Conservation (phyloP, 805 yeast species). For the Phaffomyces antillensis region DNA sequence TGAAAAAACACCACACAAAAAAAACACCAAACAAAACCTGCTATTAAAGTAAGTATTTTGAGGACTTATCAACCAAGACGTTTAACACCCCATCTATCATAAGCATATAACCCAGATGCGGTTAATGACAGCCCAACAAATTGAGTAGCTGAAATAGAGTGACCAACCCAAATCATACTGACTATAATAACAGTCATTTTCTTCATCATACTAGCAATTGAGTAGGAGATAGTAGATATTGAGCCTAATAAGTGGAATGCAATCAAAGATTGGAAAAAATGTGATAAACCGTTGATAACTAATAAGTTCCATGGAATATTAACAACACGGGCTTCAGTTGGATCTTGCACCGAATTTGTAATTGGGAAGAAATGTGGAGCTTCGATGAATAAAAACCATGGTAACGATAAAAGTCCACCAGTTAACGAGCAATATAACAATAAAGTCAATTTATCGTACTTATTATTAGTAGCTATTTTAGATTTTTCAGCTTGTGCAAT, state of each 20-base stretch:
- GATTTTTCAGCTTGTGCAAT: conserved; percentile 12
- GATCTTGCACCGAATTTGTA: conserved; percentile 6
- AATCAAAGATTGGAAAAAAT: conserved; percentile 71
- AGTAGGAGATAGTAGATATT: conserved; percentile 77
- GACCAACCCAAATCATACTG: conserved; percentile 62
- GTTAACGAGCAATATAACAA: conserved; percentile 69
- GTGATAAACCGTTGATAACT: conserved; percentile 63
- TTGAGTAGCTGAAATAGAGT: conserved; percentile 38
- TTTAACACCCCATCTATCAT: conserved; percentile 49
- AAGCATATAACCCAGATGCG: conserved; percentile 49
- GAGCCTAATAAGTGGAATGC: conserved; percentile 78
- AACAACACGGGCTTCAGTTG: conserved; percentile 21
- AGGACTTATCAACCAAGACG: not conserved
- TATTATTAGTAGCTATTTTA: conserved; percentile 24
- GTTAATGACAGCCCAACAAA: conserved; percentile 43
- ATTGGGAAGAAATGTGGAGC: conserved; percentile 28
- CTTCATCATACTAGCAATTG: conserved; percentile 82
- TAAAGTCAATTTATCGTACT: conserved; percentile 77
- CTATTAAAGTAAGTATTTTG: not conserved
- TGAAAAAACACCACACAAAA: not conserved
- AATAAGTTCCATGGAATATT: conserved; percentile 42
- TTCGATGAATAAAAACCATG: conserved; percentile 66
- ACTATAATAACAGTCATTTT: conserved; percentile 77
- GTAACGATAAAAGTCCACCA: conserved; percentile 66
- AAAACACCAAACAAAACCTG: not conserved